phyloP scores from a whole-genome alignment of 2,329 filamentous ascomycete species.

The Chalaropsis thielavioides region DNA sequence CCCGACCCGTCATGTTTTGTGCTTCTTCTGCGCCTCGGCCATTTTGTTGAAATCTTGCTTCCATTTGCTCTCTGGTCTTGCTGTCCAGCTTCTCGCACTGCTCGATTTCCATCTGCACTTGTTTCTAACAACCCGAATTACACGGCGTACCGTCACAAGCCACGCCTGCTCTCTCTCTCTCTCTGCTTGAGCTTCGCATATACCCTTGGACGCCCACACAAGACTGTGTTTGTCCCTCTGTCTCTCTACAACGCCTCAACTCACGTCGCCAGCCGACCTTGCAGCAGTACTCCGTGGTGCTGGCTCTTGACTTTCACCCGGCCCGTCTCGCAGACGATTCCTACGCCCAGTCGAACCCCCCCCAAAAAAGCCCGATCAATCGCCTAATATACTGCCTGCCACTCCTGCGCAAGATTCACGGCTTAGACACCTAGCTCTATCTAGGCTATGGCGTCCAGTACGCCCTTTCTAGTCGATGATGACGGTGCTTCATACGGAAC shows the following conservation, averaged over 20 bases:
- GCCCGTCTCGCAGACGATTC: background rate
- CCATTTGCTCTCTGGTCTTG: background rate
- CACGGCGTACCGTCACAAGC: too few species aligned
- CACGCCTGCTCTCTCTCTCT: background rate
- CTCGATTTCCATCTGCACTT: background rate
- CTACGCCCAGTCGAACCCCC: background rate
- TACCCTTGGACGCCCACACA: background rate
- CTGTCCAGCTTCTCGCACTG: background rate
- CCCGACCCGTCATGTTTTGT: constrained; percentile 12
- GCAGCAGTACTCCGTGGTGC: background rate
- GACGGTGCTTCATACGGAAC: constrained; percentile 14
- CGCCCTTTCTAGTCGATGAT: constrained; percentile 13
- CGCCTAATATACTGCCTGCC: background rate
- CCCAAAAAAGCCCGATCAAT: background rate
- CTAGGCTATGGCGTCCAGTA: constrained; percentile 10
- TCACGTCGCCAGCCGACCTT: background rate
- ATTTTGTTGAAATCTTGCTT: background rate
- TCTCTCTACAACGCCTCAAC: background rate
- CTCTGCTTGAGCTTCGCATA: background rate
- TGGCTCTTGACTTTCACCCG: constrained; percentile 4
- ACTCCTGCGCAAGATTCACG: background rate
- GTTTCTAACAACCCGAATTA: background rate
- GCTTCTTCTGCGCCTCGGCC: background rate
- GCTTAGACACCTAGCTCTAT: background rate
- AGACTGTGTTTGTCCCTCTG: background rate